Conservation (phyloP, 208 protist species). For the Wallacemonas collosoma region DNA sequence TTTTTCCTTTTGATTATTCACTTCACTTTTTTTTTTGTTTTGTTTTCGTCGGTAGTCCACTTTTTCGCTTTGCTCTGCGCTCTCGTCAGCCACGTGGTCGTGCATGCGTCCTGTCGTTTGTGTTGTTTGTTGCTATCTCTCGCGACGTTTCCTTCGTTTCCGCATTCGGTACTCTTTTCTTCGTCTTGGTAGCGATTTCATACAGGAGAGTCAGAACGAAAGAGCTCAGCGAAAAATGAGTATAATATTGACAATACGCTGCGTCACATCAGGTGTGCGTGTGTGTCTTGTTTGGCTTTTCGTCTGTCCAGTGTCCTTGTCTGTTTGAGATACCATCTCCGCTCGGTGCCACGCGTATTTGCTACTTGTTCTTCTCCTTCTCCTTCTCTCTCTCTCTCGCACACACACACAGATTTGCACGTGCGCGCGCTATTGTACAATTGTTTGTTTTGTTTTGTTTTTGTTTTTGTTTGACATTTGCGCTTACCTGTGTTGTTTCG, state of each 20-base stretch:
- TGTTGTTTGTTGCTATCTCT: no score
- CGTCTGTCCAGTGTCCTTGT: no score
- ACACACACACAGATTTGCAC: background rate
- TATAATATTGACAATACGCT: no score
- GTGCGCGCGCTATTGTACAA: background rate
- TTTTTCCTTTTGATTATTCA: background rate
- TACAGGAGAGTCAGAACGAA: no score
- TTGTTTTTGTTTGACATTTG: background rate
- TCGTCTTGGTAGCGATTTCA: no score
- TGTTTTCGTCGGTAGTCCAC: background rate
- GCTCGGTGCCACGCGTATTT: background rate
- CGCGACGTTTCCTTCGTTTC: no score
- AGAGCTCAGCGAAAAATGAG: no score
- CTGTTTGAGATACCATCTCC: background rate
- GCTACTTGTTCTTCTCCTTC: constrained; percentile 11
- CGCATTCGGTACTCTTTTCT: no score
- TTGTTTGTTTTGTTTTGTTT: background rate
- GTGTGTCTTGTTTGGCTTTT: background rate
- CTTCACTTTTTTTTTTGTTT: background rate
- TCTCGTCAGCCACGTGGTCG: no score
- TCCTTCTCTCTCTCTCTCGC: background rate
- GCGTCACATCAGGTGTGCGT: background rate
- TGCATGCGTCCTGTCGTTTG: no score
- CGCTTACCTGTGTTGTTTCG: no score
- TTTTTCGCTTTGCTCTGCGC: no score